Conservation (phyloP, 805 yeast species). For the Pichia pseudocactophila region DNA sequence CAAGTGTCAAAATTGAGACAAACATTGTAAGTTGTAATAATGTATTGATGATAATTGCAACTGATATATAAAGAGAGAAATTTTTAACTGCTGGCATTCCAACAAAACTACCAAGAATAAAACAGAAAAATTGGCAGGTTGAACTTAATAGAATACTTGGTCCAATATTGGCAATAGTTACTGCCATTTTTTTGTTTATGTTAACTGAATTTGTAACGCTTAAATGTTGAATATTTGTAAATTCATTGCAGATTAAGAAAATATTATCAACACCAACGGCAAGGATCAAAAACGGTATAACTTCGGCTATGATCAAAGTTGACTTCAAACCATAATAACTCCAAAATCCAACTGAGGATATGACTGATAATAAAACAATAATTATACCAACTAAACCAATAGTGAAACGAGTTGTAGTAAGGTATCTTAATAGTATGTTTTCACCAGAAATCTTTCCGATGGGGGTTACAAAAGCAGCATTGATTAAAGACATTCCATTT, state of each 20-base stretch:
- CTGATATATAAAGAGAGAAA: constrained; percentile 85
- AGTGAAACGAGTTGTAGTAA: constrained; percentile 52
- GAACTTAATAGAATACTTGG: constrained; percentile 82
- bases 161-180: constrained; percentile 65
- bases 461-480: constrained; percentile 4
- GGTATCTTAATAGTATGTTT: constrained; percentile 12
- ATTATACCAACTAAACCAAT: constrained; percentile 79
- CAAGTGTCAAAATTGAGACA: constrained; percentile 60
- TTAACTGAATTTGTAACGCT: constrained; percentile 28
- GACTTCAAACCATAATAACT: constrained; percentile 71
- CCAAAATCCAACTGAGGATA: constrained; percentile 76
- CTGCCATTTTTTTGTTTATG: constrained; percentile 50
- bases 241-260: constrained; percentile 75
- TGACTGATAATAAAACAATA: constrained; percentile 73
- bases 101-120: constrained; percentile 68
- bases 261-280: constrained; percentile 96
- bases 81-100: constrained; percentile 95
- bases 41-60: constrained; percentile 73
- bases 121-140: constrained; percentile 69
- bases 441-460: constrained; percentile 6
- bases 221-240: constrained; percentile 43
- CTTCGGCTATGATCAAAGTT: constrained; percentile 91
- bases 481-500: constrained; percentile 2
- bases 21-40: constrained; percentile 74
- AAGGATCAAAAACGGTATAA: constrained; percentile 82